phyloP scores from a whole-genome alignment of 441 rosid genomes.

The Brassica hybrid region DNA sequence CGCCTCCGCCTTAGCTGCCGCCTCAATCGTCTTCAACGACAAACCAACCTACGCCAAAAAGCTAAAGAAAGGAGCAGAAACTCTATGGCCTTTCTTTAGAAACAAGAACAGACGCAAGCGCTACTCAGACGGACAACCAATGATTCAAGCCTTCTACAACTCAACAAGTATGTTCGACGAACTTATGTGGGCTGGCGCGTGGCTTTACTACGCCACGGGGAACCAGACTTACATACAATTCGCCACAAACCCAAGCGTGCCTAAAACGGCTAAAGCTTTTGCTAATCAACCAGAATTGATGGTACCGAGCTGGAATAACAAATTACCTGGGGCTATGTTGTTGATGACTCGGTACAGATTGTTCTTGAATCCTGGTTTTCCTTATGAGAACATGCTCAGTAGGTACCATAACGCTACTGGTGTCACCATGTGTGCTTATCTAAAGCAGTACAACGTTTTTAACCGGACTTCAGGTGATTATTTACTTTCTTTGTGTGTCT shows the following conservation, averaged over 20 bases:
- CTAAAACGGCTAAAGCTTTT: conserved; percentile 67
- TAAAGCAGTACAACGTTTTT: conserved; percentile 58
- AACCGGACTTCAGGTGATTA: conserved; percentile 70
- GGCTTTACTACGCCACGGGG: conserved; percentile 90
- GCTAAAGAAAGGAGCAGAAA: conserved; percentile 65
- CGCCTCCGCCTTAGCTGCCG: conserved; percentile 78
- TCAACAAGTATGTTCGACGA: conserved; percentile 82
- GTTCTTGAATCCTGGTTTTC: conserved; percentile 75
- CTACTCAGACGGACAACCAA: conserved; percentile 54
- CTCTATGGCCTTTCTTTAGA: conserved; percentile 68
- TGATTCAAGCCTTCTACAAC: conserved; percentile 60
- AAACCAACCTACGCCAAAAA: conserved; percentile 57
- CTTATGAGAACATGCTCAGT: conserved; percentile 77
- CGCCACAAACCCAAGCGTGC: conserved; percentile 62
- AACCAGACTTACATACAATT: conserved; percentile 56
- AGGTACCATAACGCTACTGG: conserved; percentile 76
- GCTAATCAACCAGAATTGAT: conserved; percentile 42
- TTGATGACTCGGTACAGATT: conserved; percentile 75
- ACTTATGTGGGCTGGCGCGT: conserved; percentile 86
- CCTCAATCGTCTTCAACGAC: conserved; percentile 78
- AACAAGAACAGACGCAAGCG: conserved; percentile 48
- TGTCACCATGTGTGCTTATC: conserved; percentile 77
- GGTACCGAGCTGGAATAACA: conserved; percentile 79
- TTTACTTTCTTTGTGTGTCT: not conserved
- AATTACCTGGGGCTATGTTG: conserved; percentile 84